These are phyloP conservation scores for Sarocladium oryzae DNA, from an alignment of 2,329 filamentous ascomycete genomes.

Conservation along the genomic window DNA sequence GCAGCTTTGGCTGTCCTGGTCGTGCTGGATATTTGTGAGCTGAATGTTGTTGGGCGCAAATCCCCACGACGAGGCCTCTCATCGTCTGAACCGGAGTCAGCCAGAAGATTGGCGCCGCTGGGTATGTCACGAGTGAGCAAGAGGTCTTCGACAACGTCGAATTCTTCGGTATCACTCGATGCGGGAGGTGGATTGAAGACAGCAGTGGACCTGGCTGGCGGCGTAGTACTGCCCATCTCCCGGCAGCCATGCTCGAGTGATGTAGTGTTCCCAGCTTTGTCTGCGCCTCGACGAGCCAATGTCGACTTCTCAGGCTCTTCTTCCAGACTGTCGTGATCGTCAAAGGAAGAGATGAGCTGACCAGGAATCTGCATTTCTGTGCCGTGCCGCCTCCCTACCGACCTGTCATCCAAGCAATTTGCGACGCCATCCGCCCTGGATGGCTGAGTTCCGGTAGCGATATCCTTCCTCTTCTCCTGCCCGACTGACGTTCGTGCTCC, in stretches of 20 bases:
- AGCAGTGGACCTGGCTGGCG: not conserved
- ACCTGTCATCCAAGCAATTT: no score
- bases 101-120: not conserved
- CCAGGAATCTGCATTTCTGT: no score
- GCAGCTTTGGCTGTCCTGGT: not conserved
- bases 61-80: not conserved
- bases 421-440: no score
- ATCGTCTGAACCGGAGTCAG: not conserved
- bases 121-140: not conserved
- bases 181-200: constrained; percentile 2
- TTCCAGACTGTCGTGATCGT: no score
- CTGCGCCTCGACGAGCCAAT: no score
- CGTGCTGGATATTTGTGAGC: not conserved
- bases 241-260: not conserved
- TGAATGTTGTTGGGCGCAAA: not conserved
- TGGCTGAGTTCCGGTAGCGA: no score
- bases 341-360: no score
- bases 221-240: no score
- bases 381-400: no score
- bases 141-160: not conserved
- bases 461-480: no score
- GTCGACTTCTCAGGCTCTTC: no score
- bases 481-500: no score
- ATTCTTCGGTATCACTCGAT: not conserved
- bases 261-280: not conserved